Percentiles rank a stretch among this genome's conserved stretches.
phyloP scores from a whole-genome alignment of 2,329 filamentous ascomycete species.

The Sordariomycetes sp. region DNA sequence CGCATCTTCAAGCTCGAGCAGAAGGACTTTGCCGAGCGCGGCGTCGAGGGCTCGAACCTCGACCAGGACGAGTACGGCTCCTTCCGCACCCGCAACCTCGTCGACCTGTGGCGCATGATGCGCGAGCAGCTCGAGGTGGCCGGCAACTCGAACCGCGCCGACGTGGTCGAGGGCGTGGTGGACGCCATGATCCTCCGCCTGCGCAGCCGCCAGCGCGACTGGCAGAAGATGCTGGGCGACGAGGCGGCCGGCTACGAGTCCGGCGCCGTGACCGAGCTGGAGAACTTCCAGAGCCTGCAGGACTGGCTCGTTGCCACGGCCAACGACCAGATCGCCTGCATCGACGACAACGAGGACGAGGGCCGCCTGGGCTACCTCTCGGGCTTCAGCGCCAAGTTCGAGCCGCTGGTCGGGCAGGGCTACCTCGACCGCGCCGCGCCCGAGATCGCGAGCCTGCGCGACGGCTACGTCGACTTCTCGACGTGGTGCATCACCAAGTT shows the following conservation, averaged over 20 bases:
- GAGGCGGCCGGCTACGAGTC: conserved; percentile 67
- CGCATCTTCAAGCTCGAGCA: conserved; percentile 77
- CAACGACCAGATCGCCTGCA: conserved; percentile 97
- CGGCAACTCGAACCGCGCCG: conserved; percentile 71
- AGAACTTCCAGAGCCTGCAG: conserved; percentile 68
- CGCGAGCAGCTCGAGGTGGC: conserved; percentile 84
- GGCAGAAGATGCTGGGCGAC: conserved; percentile 81
- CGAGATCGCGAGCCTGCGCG: conserved; percentile 66
- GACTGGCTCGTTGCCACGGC: conserved; percentile 96
- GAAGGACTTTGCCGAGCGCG: conserved; percentile 69
- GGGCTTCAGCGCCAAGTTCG: conserved; percentile 75
- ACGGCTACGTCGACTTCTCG: conserved; percentile 90
- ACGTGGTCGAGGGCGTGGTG: conserved; percentile 89
- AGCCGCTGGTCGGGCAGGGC: conserved; percentile 65
- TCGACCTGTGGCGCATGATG: conserved; percentile 96
- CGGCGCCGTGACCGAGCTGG: conserved; percentile 28
- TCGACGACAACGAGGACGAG: conserved; percentile 77
- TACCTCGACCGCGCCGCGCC: conserved; percentile 66
- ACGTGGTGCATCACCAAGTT: conserved; percentile 89
- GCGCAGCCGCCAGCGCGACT: conserved; percentile 69
- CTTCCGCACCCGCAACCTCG: conserved; percentile 82
- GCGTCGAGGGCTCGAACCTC: conserved; percentile 62
- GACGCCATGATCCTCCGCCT: conserved; percentile 91
- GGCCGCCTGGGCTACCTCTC: conserved; percentile 72
- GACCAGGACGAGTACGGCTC: conserved; percentile 83